Evolutionary conservation across 2,329 filamentous ascomycete genomes (phyloP).

Genomic region (Exophiala calicioides): DNA sequence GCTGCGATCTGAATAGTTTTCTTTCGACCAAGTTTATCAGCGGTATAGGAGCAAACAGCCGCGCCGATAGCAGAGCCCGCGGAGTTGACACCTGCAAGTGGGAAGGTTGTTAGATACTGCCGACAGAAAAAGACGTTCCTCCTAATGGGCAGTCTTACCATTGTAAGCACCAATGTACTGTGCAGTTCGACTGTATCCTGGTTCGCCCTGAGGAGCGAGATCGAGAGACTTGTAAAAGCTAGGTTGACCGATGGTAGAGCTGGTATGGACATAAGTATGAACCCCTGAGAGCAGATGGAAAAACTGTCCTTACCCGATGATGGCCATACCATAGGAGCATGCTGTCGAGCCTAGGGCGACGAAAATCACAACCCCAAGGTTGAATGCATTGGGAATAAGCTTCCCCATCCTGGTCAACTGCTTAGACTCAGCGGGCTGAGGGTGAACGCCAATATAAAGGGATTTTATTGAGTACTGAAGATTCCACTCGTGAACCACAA

Average conservation of each 20-base stretch:
- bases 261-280: slow-evolving; percentile 8
- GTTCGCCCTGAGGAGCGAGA: slow-evolving; percentile 40
- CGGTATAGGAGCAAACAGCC: slow-evolving; percentile 42
- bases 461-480: neutral
- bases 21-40: slow-evolving; percentile 42
- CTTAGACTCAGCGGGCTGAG: neutral
- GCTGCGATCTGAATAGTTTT: slow-evolving; percentile 41
- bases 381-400: slow-evolving; percentile 36
- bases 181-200: slow-evolving; percentile 45
- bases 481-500: too few species aligned
- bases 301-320: slow-evolving; percentile 38
- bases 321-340: slow-evolving; percentile 38
- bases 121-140: neutral
- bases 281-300: neutral
- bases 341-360: slow-evolving; percentile 39
- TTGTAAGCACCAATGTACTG: slow-evolving; percentile 49
- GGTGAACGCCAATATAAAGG: neutral
- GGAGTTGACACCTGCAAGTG: slow-evolving; percentile 43
- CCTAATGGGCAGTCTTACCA: slow-evolving; percentile 30
- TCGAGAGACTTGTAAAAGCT: slow-evolving; percentile 47
- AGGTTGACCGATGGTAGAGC: slow-evolving; percentile 47
- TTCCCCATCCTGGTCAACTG: slow-evolving; percentile 22
- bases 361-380: slow-evolving; percentile 37
- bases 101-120: too few species aligned
- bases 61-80: slow-evolving; percentile 45